A percentile compares a stretch with the other conserved stretches of the same genome.
Evolutionary conservation across 176 grass and related monocot genomes (phyloP).

Genomic region (Cocos nucifera): DNA sequence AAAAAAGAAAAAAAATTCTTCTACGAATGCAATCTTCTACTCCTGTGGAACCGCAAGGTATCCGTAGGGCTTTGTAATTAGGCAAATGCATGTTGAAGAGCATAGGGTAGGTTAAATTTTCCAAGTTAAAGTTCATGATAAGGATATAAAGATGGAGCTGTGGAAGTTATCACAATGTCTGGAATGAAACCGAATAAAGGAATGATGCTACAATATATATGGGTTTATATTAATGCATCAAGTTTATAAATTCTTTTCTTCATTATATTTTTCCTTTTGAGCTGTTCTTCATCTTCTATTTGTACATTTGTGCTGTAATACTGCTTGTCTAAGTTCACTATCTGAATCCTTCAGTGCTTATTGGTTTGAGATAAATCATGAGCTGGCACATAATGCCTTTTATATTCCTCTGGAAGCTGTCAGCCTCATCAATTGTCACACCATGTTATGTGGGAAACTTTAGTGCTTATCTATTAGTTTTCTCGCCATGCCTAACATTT

Average conservation of each 20-base stretch:
- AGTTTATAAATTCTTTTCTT: slow-evolving; percentile 32
- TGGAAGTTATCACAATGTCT: slow-evolving; percentile 23
- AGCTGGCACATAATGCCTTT: no score
- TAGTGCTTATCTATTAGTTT: no score
- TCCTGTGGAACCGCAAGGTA: slow-evolving; percentile 51
- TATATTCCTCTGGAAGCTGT: no score
- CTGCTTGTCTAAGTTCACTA: not conserved
- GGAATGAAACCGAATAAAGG: slow-evolving; percentile 38
- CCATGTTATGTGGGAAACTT: no score
- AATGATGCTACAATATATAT: slow-evolving; percentile 49
- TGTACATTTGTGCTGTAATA: not conserved
- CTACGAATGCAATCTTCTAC: slow-evolving; percentile 38
- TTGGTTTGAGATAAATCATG: no score
- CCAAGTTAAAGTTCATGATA: slow-evolving; percentile 31
- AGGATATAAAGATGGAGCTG: slow-evolving; percentile 22
- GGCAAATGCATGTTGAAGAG: slow-evolving; percentile 30
- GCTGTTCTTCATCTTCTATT: slow-evolving; percentile 1
- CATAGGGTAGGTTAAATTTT: slow-evolving; percentile 40
- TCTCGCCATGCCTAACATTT: no score
- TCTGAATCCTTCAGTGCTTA: no score
- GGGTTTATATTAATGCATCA: slow-evolving; percentile 32
- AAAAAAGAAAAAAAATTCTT: not conserved
- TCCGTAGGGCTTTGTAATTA: slow-evolving; percentile 33
- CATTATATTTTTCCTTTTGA: slow-evolving; percentile 15
- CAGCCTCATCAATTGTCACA: no score